Percentiles rank a stretch among this genome's conserved stretches.
These are phyloP conservation scores for Pythium brachiatum DNA, from an alignment of 352 stramenopile species.

Conservation along the genomic window DNA sequence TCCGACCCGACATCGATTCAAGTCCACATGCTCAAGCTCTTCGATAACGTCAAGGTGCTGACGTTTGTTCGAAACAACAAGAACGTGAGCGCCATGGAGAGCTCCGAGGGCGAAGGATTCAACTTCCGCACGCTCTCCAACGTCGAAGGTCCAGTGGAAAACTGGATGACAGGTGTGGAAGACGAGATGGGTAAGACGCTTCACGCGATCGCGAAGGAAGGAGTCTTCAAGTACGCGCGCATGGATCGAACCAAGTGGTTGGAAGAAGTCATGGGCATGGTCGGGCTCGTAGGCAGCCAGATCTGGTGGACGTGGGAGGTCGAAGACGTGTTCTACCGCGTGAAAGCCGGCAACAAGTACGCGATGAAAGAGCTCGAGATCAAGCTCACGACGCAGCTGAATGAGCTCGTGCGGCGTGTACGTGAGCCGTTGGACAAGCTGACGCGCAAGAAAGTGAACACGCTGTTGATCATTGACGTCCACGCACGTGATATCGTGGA, in stretches of 20 bases:
- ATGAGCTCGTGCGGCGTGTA: slow-evolving; percentile 89
- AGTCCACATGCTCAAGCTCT: slow-evolving; percentile 95
- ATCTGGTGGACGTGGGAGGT: slow-evolving; percentile 96
- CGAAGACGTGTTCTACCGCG: slow-evolving; percentile 90
- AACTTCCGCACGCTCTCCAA: slow-evolving; percentile 67
- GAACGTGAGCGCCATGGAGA: slow-evolving; percentile 88
- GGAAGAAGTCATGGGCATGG: slow-evolving; percentile 89
- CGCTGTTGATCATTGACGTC: slow-evolving; percentile 89
- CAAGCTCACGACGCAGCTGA: slow-evolving; percentile 89
- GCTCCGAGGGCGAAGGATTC: slow-evolving; percentile 90
- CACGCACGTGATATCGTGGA: slow-evolving; percentile 90
- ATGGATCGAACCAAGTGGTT: slow-evolving; percentile 88
- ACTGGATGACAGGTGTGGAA: slow-evolving; percentile 93
- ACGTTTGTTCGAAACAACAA: slow-evolving; percentile 90
- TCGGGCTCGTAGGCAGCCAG: slow-evolving; percentile 89
- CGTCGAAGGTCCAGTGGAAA: slow-evolving; percentile 91
- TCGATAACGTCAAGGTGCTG: slow-evolving; percentile 93
- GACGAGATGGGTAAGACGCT: slow-evolving; percentile 88
- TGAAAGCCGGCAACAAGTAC: slow-evolving; percentile 90
- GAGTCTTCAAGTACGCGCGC: slow-evolving; percentile 90
- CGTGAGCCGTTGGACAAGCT: slow-evolving; percentile 83
- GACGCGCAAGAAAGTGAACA: slow-evolving; percentile 93
- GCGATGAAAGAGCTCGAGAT: slow-evolving; percentile 92
- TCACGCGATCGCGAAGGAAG: slow-evolving; percentile 90
- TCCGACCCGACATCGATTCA: slow-evolving; percentile 92